Base-by-base conservation (phyloP, 306 rosid genomes). In the Luffa acutangula region DNA sequence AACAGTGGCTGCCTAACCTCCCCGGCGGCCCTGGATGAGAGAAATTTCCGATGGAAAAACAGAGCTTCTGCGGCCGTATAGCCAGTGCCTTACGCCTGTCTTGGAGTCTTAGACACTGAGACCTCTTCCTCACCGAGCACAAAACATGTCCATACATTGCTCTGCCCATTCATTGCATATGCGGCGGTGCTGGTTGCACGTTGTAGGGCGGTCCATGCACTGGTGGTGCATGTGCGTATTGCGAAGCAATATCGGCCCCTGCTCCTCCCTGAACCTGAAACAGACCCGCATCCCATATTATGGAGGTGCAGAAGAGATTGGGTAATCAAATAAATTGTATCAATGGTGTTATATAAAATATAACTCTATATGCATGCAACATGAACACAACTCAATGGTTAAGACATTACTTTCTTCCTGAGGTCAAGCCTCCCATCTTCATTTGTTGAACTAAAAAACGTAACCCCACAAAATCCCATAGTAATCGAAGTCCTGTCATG, bases 191-290 rank as follows among this genome's bases (percentile, higher is more conserved):
- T 54, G 73, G 88, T 63, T 85, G 90, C 45, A 66, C 36, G 60
- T 81, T 89, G 60, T 79, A 79, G 7, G 88, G 82, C 39, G 79
- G 51, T 60, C 83, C 77, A 14, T 48, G 77, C 18, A 21, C 14
- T 13, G 59, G 21, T 79, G 51, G 84, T 80, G 60, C 85, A 81
- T 73, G 89, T 13, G 76, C 85, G 77, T 82, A 81, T 15, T 83
- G 92, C 75, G 87, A 80, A 70, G 52, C 87, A 39, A 79, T 84
- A 52, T 87, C 92, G 79, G 72, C 85, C 59, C 80, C 88, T 11
- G 20, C 43, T 72, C 41, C 77, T 72, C 77, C 77, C 7, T 48
- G 77, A 72, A 31, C 41, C 77, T 72, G 59, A 48, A 49, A 72
- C 20, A 72, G 36, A 25, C 39, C 11, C 20, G 7, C 58, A 48